Evolutionary conservation across 805 yeast genomes (phyloP).

Genomic region (Saturnispora galanensis): DNA sequence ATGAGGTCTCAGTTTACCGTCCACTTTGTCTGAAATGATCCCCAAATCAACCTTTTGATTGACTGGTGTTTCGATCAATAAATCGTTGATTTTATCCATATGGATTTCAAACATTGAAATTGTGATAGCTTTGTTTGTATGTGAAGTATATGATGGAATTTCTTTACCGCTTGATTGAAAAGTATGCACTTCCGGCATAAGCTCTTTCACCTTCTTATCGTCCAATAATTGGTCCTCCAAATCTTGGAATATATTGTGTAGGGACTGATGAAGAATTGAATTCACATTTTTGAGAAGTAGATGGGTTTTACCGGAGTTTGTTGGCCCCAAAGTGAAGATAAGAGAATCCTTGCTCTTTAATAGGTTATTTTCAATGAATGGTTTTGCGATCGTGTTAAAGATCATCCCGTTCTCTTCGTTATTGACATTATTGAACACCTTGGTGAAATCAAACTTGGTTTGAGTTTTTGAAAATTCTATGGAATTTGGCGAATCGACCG

Average conservation of each 20-base stretch:
- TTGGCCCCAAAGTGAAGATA: conserved; percentile 43
- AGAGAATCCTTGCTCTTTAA: conserved; percentile 31
- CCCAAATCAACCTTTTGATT: conserved; percentile 27
- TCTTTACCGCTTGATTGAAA: no score
- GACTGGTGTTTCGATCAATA: conserved; percentile 17
- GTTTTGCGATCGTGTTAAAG: conserved; percentile 23
- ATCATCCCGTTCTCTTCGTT: conserved; percentile 2
- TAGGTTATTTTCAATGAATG: conserved; percentile 25
- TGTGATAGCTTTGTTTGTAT: conserved; percentile 34
- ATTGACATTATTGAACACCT: conserved; percentile 10
- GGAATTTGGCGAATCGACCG: conserved; percentile 13
- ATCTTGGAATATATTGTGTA: conserved; percentile 18
- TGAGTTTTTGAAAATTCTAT: conserved; percentile 20
- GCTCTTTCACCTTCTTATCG: not conserved
- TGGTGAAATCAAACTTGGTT: conserved; percentile 21
- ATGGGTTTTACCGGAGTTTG: conserved; percentile 41
- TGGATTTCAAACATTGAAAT: conserved; percentile 46
- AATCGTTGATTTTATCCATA: conserved; percentile 36
- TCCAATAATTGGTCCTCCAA: conserved; percentile 5
- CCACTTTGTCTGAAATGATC: conserved; percentile 33
- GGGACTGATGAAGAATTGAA: conserved; percentile 13
- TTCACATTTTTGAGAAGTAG: conserved; percentile 28
- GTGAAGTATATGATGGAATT: conserved; percentile 39
- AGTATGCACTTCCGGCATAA: conserved; percentile 3
- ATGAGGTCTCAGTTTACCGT: conserved; percentile 35